Conservation (phyloP, 179 eudicot species). For the Nepenthes alata region DNA sequence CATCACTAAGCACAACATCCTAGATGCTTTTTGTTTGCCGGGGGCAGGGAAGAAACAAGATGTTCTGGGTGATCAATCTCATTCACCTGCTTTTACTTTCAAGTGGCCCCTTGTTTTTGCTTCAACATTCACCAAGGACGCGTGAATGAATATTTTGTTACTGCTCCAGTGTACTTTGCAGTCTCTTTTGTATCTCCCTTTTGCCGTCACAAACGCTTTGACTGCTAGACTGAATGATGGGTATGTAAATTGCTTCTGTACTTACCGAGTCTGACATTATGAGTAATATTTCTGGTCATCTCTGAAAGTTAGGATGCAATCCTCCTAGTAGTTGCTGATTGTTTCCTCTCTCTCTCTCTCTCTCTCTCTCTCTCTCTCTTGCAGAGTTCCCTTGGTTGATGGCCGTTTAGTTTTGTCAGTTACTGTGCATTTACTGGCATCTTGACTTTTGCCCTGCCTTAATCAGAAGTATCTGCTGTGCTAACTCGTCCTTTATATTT, state of each 20-base stretch:
- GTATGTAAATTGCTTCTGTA: constrained; percentile 22
- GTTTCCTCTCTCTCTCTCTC: background rate
- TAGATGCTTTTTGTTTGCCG: too few relatives aligned
- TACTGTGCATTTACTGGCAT: constrained; percentile 69
- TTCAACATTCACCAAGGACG: too few relatives aligned
- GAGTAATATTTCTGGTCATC: background rate
- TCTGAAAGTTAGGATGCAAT: background rate
- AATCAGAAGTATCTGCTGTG: background rate
- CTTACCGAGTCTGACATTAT: background rate
- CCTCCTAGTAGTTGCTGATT: background rate
- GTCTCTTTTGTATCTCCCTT: constrained; percentile 82
- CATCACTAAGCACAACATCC: too few relatives aligned
- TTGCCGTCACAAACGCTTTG: constrained; percentile 87
- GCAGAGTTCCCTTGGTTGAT: constrained; percentile 78
- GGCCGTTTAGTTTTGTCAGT: constrained; percentile 70
- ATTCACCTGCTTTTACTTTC: too few relatives aligned
- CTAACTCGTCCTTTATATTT: background rate
- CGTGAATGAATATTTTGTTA: background rate
- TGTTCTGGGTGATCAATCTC: too few relatives aligned
- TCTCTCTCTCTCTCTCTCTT: constrained; percentile 4
- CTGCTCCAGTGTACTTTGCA: constrained; percentile 22
- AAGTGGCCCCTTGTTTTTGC: too few relatives aligned
- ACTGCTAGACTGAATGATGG: constrained; percentile 90
- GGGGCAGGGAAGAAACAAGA: too few relatives aligned
- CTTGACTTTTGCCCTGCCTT: background rate